These are phyloP conservation scores for Chalara sp. DNA, from an alignment of 2,329 filamentous ascomycete genomes.

Conservation along the genomic window DNA sequence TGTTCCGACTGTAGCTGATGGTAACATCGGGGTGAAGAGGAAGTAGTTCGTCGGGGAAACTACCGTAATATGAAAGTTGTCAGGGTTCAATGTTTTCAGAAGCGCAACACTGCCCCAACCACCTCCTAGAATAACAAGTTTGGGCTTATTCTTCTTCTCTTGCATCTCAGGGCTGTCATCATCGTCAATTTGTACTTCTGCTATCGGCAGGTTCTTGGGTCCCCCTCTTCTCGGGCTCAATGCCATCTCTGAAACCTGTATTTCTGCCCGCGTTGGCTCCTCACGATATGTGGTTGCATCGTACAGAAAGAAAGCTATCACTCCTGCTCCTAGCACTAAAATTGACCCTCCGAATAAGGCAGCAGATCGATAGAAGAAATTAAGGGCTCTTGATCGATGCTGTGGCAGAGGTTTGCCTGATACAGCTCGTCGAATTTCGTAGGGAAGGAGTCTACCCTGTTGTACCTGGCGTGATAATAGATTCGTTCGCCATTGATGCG, in stretches of 20 bases:
- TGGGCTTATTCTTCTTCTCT: slow-evolving; percentile 78
- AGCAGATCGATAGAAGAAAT: slow-evolving; percentile 62
- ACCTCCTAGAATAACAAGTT: slow-evolving; percentile 84
- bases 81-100: slow-evolving; percentile 81
- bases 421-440: slow-evolving; percentile 24
- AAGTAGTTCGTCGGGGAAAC: slow-evolving; percentile 96
- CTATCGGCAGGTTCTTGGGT: slow-evolving; percentile 91
- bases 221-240: slow-evolving; percentile 76
- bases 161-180: slow-evolving; percentile 68
- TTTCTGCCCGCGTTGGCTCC: slow-evolving; percentile 57
- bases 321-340: slow-evolving; percentile 57
- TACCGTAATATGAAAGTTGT: slow-evolving; percentile 93
- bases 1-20: slow-evolving; percentile 93
- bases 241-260: slow-evolving; percentile 78
- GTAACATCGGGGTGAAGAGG: slow-evolving; percentile 95
- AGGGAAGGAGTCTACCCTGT: slow-evolving; percentile 9
- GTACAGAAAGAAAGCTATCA: slow-evolving; percentile 86
- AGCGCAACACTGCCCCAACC: slow-evolving; percentile 94
- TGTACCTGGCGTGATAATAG: background rate
- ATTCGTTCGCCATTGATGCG: slow-evolving; percentile 1
- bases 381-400: slow-evolving; percentile 39
- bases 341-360: slow-evolving; percentile 71
- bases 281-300: slow-evolving; percentile 88
- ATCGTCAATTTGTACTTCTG: slow-evolving; percentile 82
- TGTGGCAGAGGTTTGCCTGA: slow-evolving; percentile 48